Percentiles rank a stretch among this genome's conserved stretches.
Evolutionary conservation across 257 asterid genomes (phyloP).

Genomic region (Fraxinus americana): DNA sequence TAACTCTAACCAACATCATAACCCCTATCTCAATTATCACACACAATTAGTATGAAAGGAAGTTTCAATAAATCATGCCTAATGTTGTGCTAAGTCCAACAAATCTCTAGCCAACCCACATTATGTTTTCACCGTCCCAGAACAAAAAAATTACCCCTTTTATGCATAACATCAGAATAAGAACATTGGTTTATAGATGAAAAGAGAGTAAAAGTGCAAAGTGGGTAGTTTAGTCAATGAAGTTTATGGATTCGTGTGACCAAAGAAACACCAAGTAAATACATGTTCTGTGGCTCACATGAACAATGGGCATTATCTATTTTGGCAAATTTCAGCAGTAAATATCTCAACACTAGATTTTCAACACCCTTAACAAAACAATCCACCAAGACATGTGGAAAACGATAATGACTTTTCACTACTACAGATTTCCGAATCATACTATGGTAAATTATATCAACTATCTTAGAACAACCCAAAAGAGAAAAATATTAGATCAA

Average conservation of each 20-base stretch:
- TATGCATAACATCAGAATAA: neutral
- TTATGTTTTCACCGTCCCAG: neutral
- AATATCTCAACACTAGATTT: constrained; percentile 21
- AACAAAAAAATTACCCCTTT: neutral
- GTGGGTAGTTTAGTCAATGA: neutral
- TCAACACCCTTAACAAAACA: constrained; percentile 15
- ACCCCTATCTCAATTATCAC: neutral
- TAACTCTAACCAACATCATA: constrained; percentile 11
- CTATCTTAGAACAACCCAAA: constrained; percentile 2
- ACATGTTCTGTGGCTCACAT: constrained; percentile 1
- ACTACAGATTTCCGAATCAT: constrained; percentile 20
- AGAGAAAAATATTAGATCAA: constrained; percentile 5
- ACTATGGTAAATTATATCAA: neutral
- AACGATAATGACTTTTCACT: constrained; percentile 30
- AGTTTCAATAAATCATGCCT: neutral
- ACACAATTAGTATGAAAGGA: neutral
- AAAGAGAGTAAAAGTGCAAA: neutral
- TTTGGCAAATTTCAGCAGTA: constrained; percentile 9
- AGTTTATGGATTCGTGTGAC: neutral
- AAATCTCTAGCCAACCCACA: neutral
- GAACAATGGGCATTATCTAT: constrained; percentile 4
- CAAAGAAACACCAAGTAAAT: constrained; percentile 15
- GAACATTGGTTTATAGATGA: neutral
- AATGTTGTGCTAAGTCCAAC: neutral
- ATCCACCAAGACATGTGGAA: constrained; percentile 25